Base-by-base conservation (phyloP, 2,329 filamentous ascomycete species). In the Lizonia empirigonia region DNA sequence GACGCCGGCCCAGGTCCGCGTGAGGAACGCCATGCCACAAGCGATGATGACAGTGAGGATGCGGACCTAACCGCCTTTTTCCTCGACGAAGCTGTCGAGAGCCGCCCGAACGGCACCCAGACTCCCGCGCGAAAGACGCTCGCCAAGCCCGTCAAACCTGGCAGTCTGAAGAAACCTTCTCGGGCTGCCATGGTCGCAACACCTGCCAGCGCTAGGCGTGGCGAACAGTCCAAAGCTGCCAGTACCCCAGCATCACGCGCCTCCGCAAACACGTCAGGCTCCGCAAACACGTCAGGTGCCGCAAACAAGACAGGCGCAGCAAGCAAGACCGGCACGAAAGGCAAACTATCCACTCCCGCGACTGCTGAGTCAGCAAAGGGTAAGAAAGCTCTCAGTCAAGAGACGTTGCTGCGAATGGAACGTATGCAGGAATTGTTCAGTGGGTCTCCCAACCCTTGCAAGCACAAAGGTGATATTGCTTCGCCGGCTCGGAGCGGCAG, bases 151-250 rank as follows among this genome's bases (percentile, higher is more conserved):
- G 20, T 10, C 12, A 57, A 46, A 26, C 47, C 52, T 7, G 55
- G 55, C 13, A 55, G 52, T 26, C 26, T 55, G 19, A 53, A 53
- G 29, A 57, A 54, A 16, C 49, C 56, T n/a, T 52, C 51, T 18
- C 45, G 32, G 26, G 39, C 34, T 13, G 26, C 44, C 2, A 10
- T 48, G 5, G 10, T 37, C 5, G 16, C 32, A 10, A 55, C 55
- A 3, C 55, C 52, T n/a, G 22, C 26, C 9, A 47, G 38, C n/a
- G 7, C 16, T 4, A 56, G 26, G 20, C 45, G 42, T 7, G 39
- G 30, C 35, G 20, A 40, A 10, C 35, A 41, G 15, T 20, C 36
- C 16, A 26, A 40, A 12, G 19, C 23, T 18, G 38, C 37, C 15
- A 20, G 20, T 2, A 45, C 42, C 4, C 50, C 44, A 32, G 26